phyloP scores from a whole-genome alignment of 257 asterid genomes.

The Solanum paucissectum region DNA sequence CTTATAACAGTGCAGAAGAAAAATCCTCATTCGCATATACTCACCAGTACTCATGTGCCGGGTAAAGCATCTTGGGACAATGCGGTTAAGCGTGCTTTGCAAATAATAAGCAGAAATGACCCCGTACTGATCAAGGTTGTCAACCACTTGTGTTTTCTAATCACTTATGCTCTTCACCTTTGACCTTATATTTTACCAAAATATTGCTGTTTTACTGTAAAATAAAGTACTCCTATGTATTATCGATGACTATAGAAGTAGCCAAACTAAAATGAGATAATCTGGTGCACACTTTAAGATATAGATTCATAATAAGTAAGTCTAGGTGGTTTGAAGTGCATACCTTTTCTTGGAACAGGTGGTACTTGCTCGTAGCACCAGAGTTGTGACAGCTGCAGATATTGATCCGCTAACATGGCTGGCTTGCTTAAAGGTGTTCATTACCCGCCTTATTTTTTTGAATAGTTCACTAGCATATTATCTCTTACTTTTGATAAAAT shows the following conservation, averaged over 20 bases:
- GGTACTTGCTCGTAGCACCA: conserved; percentile 96
- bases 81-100: conserved; percentile 60
- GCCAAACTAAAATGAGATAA: background rate
- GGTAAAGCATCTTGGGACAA: conserved; percentile 63
- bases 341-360: conserved; percentile 33
- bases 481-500: background rate
- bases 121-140: conserved; percentile 66
- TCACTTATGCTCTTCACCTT: background rate
- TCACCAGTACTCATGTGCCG: conserved; percentile 59
- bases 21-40: conserved; percentile 27
- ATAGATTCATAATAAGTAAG: background rate
- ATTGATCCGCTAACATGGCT: conserved; percentile 78
- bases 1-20: conserved; percentile 23
- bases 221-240: background rate
- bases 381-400: conserved; percentile 56
- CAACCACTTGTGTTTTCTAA: background rate
- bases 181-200: background rate
- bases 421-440: conserved; percentile 55
- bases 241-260: background rate
- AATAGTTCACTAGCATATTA: background rate
- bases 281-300: background rate
- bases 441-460: background rate
- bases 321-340: background rate
- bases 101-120: conserved; percentile 41
- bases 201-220: background rate